These are phyloP conservation scores for Ascochyta rabiei DNA, from an alignment of 2,329 filamentous ascomycete genomes.

Conservation along the genomic window DNA sequence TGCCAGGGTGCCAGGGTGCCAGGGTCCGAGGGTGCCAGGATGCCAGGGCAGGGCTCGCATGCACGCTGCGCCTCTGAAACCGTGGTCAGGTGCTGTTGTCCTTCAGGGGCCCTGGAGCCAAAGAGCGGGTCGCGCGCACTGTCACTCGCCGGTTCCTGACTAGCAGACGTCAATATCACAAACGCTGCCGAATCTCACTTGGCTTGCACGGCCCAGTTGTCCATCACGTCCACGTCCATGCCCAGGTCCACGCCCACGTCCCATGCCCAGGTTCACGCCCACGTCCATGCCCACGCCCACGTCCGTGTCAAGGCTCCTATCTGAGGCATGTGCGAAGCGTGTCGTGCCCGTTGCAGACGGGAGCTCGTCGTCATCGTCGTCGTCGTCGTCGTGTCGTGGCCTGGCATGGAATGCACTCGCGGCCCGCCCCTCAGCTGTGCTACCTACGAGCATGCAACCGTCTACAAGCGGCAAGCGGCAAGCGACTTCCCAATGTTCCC, in stretches of 20 bases:
- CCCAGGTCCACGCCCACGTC: too few species aligned
- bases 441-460: not conserved
- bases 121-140: constrained; percentile 9
- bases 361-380: too few species aligned
- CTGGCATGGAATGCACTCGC: constrained; percentile 12
- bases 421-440: constrained; percentile 1
- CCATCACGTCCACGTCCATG: too few species aligned
- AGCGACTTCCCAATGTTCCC: not conserved
- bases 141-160: constrained; percentile 14
- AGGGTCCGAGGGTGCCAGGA: constrained; percentile 1
- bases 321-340: not conserved
- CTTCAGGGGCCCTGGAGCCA: constrained; percentile 3
- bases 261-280: too few species aligned
- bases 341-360: too few species aligned
- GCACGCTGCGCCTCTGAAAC: constrained; percentile 24
- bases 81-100: constrained; percentile 14
- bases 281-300: too few species aligned
- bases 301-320: too few species aligned
- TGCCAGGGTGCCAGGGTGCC: too few species aligned
- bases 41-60: constrained; percentile 20
- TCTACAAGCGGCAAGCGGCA: not conserved
- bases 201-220: too few species aligned
- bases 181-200: not conserved
- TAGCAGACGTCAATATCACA: constrained; percentile 10
- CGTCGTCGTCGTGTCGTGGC: too few species aligned